Evolutionary conservation across 225 moss, liverwort and hornwort species (phyloP), one percentile per base, ranked within the genome.

Genomic region (Bryum argenteum): DNA sequence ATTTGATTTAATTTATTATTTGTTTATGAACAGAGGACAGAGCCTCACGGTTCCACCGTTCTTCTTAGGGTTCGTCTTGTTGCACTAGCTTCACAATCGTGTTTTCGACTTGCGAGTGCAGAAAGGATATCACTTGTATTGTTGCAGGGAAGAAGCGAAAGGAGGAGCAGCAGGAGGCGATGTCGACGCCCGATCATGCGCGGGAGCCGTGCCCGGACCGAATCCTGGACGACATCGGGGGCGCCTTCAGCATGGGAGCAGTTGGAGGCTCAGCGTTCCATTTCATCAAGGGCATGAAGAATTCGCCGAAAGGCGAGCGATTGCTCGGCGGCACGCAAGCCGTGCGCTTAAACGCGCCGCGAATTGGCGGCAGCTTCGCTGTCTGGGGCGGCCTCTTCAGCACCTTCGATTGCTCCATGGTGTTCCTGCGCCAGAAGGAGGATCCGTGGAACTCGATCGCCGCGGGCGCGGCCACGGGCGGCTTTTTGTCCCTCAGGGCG

Each of bases 391-490:
- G 88, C 11, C 67, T 88, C 77, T 88, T 88, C 53, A 82, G 82
- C 28, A 78, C 88, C 0, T 88, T 88, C 2, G 88, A 88, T 60
- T 75, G 75, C 53, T 75, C 75, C 18, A 75, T 75, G 75, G 88
- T 88, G 23, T 85, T 80, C 18, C 2, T 88, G 19, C 84, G 88
- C 0, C 88, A 88, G 63, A 85, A 88, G 72, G 88, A 88, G 63
- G 88, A 88, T 70, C 88, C 88, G 0, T 88, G 88, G 88, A 88
- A 88, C 57, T 88, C 88, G 50, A 88, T 88, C 45, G 82, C 82
- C 11, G 88, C 88, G 1, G 88, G 85, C 1, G 88, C 85, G 44
- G 88, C 88, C 19, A 85, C 88, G 0, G 88, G 88, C 22, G 88
- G 88, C 23, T 88, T 88, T 61, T 70, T 88, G 7, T 82, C 82